Conservation (phyloP, 768 basidiomycete species). For the Cyclocybe cylindracea region DNA sequence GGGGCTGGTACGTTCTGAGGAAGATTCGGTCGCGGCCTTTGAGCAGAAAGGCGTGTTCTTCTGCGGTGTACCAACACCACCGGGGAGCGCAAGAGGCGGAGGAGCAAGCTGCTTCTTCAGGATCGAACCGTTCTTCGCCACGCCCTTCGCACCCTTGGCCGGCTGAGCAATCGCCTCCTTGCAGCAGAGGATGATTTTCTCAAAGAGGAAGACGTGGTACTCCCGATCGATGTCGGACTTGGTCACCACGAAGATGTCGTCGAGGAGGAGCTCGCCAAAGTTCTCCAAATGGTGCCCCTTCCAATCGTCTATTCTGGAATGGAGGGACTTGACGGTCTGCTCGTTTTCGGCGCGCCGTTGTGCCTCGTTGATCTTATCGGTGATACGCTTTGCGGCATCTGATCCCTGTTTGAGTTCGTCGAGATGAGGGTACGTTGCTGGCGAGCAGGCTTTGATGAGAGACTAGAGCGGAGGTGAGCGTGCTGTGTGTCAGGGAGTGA, state of each 20-base stretch:
- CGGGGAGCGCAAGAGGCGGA: conserved; percentile 47
- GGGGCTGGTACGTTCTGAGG: conserved; percentile 58
- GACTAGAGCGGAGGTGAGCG: conserved; percentile 44
- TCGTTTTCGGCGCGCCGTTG: conserved; percentile 90
- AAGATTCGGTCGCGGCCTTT: conserved; percentile 99
- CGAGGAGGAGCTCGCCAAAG: conserved; percentile 92
- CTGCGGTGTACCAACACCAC: conserved; percentile 56
- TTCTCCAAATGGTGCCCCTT: conserved; percentile 95
- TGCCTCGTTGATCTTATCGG: conserved; percentile 95
- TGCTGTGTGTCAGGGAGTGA: conserved; percentile 11
- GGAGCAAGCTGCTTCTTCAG: conserved; percentile 77
- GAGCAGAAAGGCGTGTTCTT: conserved; percentile 82
- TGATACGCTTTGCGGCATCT: conserved; percentile 87
- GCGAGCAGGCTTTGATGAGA: conserved; percentile 69
- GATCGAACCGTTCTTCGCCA: conserved; percentile 85
- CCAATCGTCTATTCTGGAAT: conserved; percentile 94
- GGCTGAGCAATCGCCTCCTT: conserved; percentile 77
- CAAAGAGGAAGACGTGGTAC: conserved; percentile 98
- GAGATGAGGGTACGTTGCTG: conserved; percentile 64
- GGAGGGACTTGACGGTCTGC: conserved; percentile 85
- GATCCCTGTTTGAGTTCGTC: conserved; percentile 85
- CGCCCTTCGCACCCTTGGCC: conserved; percentile 64
- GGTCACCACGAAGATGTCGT: conserved; percentile 94
- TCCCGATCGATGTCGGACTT: conserved; percentile 97
- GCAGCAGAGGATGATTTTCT: conserved; percentile 98